phyloP scores from a whole-genome alignment of 441 rosid species.

The Croton setiger region DNA sequence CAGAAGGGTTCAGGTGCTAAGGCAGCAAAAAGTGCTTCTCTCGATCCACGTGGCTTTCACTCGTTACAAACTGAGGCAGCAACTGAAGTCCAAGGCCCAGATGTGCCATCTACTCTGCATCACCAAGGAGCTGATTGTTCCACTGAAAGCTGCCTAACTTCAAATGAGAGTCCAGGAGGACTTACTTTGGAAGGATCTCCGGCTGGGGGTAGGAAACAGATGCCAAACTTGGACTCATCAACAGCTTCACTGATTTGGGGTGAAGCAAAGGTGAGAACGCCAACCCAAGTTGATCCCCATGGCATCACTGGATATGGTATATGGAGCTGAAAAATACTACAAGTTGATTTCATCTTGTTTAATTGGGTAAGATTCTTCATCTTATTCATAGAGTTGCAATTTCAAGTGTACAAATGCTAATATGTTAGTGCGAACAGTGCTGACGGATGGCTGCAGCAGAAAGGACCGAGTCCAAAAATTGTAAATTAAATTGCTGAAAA shows the following conservation, averaged over 20 bases:
- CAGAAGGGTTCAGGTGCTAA: conserved; percentile 32
- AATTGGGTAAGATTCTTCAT: conserved; percentile 16
- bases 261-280: conserved; percentile 30
- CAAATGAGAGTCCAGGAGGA: conserved; percentile 52
- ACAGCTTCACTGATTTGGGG: conserved; percentile 43
- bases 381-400: conserved; percentile 9
- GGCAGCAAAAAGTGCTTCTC: conserved; percentile 28
- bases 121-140: conserved; percentile 60
- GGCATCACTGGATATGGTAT: conserved; percentile 41
- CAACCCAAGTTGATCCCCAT: conserved; percentile 33
- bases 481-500: conserved; percentile 12
- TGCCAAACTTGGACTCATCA: conserved; percentile 31
- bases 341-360: background rate
- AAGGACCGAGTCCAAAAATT: background rate
- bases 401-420: conserved; percentile 32
- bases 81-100: conserved; percentile 30
- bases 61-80: conserved; percentile 28
- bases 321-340: conserved; percentile 21
- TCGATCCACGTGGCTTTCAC: conserved; percentile 42
- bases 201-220: conserved; percentile 41
- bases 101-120: conserved; percentile 34
- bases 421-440: conserved; percentile 5
- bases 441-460: conserved; percentile 6
- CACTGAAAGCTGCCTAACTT: conserved; percentile 69
- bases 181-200: conserved; percentile 42